These are phyloP conservation scores for Trifolium repens DNA, from an alignment of 306 rosid species.

Conservation along the genomic window DNA sequence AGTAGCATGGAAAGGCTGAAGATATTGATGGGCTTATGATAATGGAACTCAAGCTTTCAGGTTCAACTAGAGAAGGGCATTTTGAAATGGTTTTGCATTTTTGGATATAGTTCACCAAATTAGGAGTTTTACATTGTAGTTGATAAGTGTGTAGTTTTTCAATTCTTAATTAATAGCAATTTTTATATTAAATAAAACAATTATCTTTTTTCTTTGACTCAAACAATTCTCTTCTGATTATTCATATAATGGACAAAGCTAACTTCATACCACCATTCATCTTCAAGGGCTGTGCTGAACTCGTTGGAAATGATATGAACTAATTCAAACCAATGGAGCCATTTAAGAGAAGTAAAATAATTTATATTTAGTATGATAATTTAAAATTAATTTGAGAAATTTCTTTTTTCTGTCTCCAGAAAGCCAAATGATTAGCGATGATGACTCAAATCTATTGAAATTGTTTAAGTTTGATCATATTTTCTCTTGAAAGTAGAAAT, in stretches of 20 bases:
- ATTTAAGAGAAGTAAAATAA: not conserved
- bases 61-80: slow-evolving; percentile 19
- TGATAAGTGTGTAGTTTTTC: not conserved
- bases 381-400: no score
- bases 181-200: not conserved
- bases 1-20: slow-evolving; percentile 64
- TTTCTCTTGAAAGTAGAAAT: slow-evolving; percentile 17
- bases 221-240: not conserved
- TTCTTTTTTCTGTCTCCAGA: not conserved
- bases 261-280: not conserved
- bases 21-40: slow-evolving; percentile 52
- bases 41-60: slow-evolving; percentile 22
- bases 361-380: not conserved
- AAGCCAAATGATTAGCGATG: not conserved
- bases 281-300: not conserved
- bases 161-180: not conserved
- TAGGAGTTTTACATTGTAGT: slow-evolving; percentile 12
- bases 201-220: no score
- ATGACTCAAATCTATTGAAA: not conserved
- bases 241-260: not conserved
- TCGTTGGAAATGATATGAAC: no score
- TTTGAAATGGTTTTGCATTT: slow-evolving; percentile 31
- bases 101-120: slow-evolving; percentile 20
- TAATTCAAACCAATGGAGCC: not conserved
- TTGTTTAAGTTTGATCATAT: not conserved